phyloP scores from a whole-genome alignment of 208 protist species.

The Naegleria gruberi region DNA sequence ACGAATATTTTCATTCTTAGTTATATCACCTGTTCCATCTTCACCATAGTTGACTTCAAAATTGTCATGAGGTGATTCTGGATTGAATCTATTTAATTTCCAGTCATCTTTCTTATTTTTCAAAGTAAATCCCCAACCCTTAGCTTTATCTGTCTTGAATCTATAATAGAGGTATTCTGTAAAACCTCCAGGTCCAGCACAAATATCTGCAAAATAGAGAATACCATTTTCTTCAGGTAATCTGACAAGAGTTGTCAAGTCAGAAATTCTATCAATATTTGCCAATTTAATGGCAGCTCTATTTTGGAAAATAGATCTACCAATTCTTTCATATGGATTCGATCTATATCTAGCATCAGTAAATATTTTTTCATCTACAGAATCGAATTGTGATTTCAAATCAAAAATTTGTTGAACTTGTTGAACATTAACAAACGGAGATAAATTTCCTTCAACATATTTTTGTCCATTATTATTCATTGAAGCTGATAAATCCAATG shows the following conservation, averaged over 20 bases:
- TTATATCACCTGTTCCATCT: slow-evolving; percentile 41
- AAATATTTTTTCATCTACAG: background rate
- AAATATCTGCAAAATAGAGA: slow-evolving; percentile 24
- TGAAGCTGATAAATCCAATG: background rate
- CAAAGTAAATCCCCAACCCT: slow-evolving; percentile 43
- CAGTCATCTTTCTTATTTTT: slow-evolving; percentile 35
- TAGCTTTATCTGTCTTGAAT: background rate
- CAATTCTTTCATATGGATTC: slow-evolving; percentile 23
- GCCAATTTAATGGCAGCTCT: slow-evolving; percentile 16
- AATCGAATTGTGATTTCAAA: background rate
- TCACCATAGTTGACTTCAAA: background rate
- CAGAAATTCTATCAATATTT: background rate
- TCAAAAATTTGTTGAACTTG: background rate
- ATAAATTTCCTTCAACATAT: background rate
- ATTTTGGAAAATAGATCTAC: slow-evolving; percentile 16
- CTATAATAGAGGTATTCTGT: slow-evolving; percentile 18
- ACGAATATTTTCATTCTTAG: slow-evolving; percentile 40
- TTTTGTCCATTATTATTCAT: background rate
- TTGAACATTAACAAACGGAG: background rate
- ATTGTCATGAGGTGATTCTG: slow-evolving; percentile 13
- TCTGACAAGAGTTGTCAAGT: background rate
- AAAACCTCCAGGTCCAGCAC: slow-evolving; percentile 21
- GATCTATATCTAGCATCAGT: background rate
- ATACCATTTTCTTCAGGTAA: slow-evolving; percentile 2
- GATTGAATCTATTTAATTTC: slow-evolving; percentile 35